These are phyloP conservation scores for Tricholoma flavovirens DNA, from an alignment of 768 basidiomycete species.

Conservation along the genomic window DNA sequence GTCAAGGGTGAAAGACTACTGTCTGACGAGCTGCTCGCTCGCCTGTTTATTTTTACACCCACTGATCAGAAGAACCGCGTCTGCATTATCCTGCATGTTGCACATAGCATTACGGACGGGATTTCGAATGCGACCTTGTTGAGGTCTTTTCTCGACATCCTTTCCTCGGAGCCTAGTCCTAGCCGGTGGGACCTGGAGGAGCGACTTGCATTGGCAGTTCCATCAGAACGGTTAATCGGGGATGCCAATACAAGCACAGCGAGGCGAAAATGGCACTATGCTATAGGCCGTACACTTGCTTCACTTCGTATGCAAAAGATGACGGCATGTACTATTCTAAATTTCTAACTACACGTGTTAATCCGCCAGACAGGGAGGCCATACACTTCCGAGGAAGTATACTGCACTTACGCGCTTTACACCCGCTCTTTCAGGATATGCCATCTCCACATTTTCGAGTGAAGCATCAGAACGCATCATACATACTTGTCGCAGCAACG, in stretches of 20 bases:
- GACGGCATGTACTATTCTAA: conserved; percentile 24
- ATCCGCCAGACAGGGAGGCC: conserved; percentile 42
- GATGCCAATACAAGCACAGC: conserved; percentile 25
- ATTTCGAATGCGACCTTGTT: conserved; percentile 35
- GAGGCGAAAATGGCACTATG: conserved; percentile 39
- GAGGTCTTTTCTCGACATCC: conserved; percentile 39
- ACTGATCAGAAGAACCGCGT: conserved; percentile 28
- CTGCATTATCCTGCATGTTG: conserved; percentile 38
- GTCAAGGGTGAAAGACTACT: conserved; percentile 31
- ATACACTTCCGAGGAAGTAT: conserved; percentile 43
- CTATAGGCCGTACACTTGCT: conserved; percentile 34
- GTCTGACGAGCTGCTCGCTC: conserved; percentile 36
- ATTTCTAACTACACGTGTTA: neutral
- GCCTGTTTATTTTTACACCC: conserved; percentile 36
- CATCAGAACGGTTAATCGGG: conserved; percentile 35
- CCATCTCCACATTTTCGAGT: conserved; percentile 19
- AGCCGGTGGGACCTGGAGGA: conserved; percentile 25
- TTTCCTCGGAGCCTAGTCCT: conserved; percentile 19
- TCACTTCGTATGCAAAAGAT: conserved; percentile 26
- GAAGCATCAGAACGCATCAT: conserved; percentile 28
- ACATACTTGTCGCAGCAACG: conserved; percentile 33
- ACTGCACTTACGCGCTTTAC: conserved; percentile 28
- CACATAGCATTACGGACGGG: conserved; percentile 50
- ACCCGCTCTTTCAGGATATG: conserved; percentile 30
- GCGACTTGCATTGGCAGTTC: conserved; percentile 34